phyloP scores from a whole-genome alignment of 331 rosid species.

The Prunus yedoensis region DNA sequence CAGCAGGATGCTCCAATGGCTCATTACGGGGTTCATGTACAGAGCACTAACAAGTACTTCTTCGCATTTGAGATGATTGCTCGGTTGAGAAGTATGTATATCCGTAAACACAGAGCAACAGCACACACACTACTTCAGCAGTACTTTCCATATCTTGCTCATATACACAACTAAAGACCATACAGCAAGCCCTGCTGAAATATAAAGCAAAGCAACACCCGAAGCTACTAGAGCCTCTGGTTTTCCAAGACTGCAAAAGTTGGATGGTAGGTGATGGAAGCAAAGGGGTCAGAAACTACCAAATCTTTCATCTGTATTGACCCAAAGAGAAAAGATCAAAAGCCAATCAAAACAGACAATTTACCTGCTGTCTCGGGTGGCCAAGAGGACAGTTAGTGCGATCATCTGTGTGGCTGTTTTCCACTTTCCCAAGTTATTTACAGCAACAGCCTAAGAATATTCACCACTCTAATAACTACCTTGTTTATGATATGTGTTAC shows the following conservation, averaged over 20 bases:
- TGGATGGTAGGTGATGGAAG: not conserved
- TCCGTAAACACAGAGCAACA: constrained; percentile 18
- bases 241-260: constrained; percentile 67
- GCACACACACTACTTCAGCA: constrained; percentile 53
- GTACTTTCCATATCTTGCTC: constrained; percentile 80
- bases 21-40: constrained; percentile 19
- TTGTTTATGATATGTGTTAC: constrained; percentile 15
- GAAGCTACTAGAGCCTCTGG: constrained; percentile 60
- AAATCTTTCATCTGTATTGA: not conserved
- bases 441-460: constrained; percentile 79
- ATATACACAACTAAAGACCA: constrained; percentile 89
- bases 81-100: constrained; percentile 16
- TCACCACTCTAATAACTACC: constrained; percentile 1
- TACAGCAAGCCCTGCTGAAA: constrained; percentile 93
- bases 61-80: constrained; percentile 9
- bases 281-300: constrained; percentile 18
- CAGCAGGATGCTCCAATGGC: constrained; percentile 21
- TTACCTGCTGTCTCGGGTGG: constrained; percentile 86
- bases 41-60: constrained; percentile 11
- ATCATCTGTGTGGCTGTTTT: constrained; percentile 97
- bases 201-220: constrained; percentile 79
- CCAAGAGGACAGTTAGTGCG: constrained; percentile 84
- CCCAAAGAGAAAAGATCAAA: not conserved
- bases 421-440: constrained; percentile 99
- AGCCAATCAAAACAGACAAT: constrained; percentile 2